These are phyloP conservation scores for Xerocomellus amylosporus DNA, from an alignment of 768 basidiomycete genomes.

Conservation along the genomic window DNA sequence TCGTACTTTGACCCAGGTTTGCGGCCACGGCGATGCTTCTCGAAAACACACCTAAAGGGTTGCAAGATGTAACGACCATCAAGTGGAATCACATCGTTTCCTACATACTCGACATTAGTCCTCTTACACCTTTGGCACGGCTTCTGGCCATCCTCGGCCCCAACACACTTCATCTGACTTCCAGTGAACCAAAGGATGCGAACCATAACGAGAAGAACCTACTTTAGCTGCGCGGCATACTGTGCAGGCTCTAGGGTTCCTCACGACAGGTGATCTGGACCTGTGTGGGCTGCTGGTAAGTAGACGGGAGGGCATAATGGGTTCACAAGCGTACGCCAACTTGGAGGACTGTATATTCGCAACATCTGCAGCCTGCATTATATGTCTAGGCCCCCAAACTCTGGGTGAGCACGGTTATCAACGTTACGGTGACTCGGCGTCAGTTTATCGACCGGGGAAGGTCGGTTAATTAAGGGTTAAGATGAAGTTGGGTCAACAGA, in stretches of 20 bases:
- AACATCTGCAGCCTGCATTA: constrained; percentile 30
- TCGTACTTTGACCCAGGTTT: constrained; percentile 87
- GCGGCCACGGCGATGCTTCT: constrained; percentile 84
- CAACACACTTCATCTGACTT: constrained; percentile 85
- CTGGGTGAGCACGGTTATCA: constrained; percentile 34
- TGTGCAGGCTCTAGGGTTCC: constrained; percentile 68
- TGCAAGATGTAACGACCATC: constrained; percentile 15
- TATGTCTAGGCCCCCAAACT: constrained; percentile 18
- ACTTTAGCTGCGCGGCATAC: constrained; percentile 86
- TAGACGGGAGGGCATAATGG: constrained; percentile 4
- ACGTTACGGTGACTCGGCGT: constrained; percentile 40
- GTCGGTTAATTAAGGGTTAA: constrained; percentile 39
- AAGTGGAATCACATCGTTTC: constrained; percentile 1
- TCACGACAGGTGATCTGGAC: constrained; percentile 42
- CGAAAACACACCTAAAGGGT: constrained; percentile 67
- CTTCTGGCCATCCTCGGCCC: constrained; percentile 79
- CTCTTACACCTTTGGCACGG: constrained; percentile 84
- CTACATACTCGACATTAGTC: constrained; percentile 66
- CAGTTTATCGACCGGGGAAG: constrained; percentile 41
- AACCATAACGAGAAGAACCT: constrained; percentile 15
- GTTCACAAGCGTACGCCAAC: constrained; percentile 19
- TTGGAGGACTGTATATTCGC: constrained; percentile 32
- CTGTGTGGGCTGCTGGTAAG: constrained; percentile 25
- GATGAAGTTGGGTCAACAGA: constrained; percentile 22
- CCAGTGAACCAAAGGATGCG: constrained; percentile 16